Percentiles rank a stretch among this genome's conserved stretches.
Conservation (phyloP, 1,139 yeast species). For the Martiniozyma asiatica region DNA sequence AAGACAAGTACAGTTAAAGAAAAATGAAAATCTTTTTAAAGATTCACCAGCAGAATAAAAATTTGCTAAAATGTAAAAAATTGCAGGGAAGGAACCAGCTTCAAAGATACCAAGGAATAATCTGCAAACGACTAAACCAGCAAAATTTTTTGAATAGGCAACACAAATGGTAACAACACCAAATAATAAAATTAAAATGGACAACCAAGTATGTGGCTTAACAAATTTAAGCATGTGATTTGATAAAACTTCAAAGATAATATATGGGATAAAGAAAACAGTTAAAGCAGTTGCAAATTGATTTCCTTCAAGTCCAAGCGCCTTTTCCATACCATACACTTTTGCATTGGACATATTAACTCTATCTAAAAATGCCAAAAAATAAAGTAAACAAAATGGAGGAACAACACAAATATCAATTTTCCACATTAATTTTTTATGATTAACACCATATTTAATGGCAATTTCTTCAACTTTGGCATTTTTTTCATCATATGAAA, state of each 20-base stretch:
- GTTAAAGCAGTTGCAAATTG: conserved; percentile 56
- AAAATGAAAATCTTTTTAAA: conserved; percentile 55
- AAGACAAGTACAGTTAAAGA: conserved; percentile 57
- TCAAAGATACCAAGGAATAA: conserved; percentile 55
- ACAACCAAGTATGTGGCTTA: conserved; percentile 55
- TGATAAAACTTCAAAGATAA: conserved; percentile 55
- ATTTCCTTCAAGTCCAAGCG: conserved; percentile 39
- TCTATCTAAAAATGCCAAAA: conserved; percentile 59
- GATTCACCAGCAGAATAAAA: conserved; percentile 50
- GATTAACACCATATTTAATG: conserved; percentile 29
- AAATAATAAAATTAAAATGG: conserved; percentile 42
- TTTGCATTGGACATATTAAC: conserved; percentile 69
- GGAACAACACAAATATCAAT: conserved; percentile 58
- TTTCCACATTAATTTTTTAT: conserved; percentile 44
- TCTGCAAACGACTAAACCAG: conserved; percentile 49
- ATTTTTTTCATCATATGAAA: conserved; percentile 15
- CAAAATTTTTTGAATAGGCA: conserved; percentile 50
- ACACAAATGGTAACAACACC: conserved; percentile 55
- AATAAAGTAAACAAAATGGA: conserved; percentile 56
- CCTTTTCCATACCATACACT: conserved; percentile 48
- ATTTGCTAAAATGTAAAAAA: conserved; percentile 52
- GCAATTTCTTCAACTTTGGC: conserved; percentile 29
- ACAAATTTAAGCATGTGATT: conserved; percentile 49
- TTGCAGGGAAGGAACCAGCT: conserved; percentile 63
- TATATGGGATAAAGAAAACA: conserved; percentile 62